Percentiles rank a stretch among this genome's conserved stretches.
These are phyloP conservation scores for Fusarium torulosum DNA, from an alignment of 2,329 filamentous ascomycete genomes.

Conservation along the genomic window DNA sequence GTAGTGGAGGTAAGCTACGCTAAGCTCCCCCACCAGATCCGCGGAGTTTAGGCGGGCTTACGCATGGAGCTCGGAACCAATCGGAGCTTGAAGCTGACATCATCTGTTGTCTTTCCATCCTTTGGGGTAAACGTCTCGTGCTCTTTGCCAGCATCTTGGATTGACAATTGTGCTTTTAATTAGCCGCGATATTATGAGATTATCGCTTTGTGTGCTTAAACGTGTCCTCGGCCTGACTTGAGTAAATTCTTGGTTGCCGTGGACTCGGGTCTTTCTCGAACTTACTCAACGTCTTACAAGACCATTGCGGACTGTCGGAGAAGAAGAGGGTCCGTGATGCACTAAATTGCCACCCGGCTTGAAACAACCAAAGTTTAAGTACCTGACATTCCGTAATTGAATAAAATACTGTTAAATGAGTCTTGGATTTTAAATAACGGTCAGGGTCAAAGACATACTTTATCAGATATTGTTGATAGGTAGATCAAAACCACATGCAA, in stretches of 20 bases:
- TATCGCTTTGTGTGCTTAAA: not conserved
- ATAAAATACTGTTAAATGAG: too few species aligned
- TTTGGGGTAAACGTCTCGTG: conserved; percentile 6
- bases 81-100: conserved; percentile 34
- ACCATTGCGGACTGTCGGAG: conserved; percentile 2
- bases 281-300: not conserved
- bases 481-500: too few species aligned
- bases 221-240: not conserved
- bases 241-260: not conserved
- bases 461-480: too few species aligned
- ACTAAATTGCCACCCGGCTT: not conserved
- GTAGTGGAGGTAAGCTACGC: conserved; percentile 27
- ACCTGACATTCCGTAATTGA: not conserved
- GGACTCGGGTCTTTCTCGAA: not conserved
- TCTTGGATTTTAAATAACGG: too few species aligned
- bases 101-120: not conserved
- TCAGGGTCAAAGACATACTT: too few species aligned
- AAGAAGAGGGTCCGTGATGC: conserved; percentile 10
- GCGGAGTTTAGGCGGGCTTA: conserved; percentile 43
- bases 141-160: not conserved
- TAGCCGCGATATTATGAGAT: too few species aligned
- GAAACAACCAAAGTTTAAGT: not conserved
- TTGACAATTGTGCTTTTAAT: too few species aligned
- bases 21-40: conserved; percentile 22
- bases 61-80: conserved; percentile 16